Base-by-base conservation (phyloP, 345 rosid genomes). In the Heritiera littoralis region DNA sequence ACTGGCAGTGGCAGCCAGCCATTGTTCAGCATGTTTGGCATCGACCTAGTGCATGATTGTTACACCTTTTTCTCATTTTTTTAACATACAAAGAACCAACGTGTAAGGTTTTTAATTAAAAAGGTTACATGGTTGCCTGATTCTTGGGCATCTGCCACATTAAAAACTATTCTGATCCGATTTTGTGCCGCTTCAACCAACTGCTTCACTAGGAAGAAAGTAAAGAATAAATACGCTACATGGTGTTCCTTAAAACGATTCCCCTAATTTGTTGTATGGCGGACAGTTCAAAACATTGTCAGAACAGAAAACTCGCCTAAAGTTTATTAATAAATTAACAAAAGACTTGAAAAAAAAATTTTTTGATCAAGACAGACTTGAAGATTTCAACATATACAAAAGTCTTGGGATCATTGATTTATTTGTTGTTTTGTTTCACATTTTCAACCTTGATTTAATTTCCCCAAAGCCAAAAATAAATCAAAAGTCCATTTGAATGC, bases 1-100 rank as follows among this genome's bases (percentile, higher is more conserved):
- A 32, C n/a, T 43, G 52, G 72, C 72, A n/a, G 72, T 20, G 54
- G 52, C 72, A 43, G 52, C 72, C 72, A 67, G 32, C 52, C 28
- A 9, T 40, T 35, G 20, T 15, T 63, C 12, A 38, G 12, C 23
- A 4, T 38, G 23, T 15, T 40, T 40, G 70, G 23, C 9, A 63
- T 13, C 17, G 7, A 63, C 6, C 30, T 10, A 1, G 2, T n/a
- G 30, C 15, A 9, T 3, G 32, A 1, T 9, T 20, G 35, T 23
- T 60, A 6, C 20, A 32, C 45, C 10, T 9, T 41, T 60, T 66
- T 18, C 12, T 41, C 2, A 1, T 13, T 64, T 61, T 10, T 6
- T 61, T 28, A 64, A 32, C 68, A 64, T 14, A 64, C 35, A 15
- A 32, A 14, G 38, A 35, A 9, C 4, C 2, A 66, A 17, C 51